phyloP scores from a whole-genome alignment of 2,329 filamentous ascomycete species.

The Pseudonectria buxi region DNA sequence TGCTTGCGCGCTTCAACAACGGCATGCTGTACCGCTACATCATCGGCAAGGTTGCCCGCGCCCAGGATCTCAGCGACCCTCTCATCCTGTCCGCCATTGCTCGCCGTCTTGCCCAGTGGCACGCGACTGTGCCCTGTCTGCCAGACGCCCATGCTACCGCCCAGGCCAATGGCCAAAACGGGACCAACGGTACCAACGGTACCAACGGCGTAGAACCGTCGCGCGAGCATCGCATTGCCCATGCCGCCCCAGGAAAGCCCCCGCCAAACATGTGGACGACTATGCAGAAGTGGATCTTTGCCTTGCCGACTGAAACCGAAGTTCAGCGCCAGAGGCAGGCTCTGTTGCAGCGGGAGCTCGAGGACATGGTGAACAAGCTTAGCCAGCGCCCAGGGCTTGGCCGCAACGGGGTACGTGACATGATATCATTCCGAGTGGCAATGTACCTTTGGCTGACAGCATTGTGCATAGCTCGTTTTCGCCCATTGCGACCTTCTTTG shows the following conservation, averaged over 20 bases:
- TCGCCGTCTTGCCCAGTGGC: slow-evolving; percentile 82
- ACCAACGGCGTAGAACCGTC: slow-evolving; percentile 26
- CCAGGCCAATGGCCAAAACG: background rate
- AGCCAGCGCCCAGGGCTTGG: slow-evolving; percentile 73
- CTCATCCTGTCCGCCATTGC: slow-evolving; percentile 79
- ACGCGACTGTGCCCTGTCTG: slow-evolving; percentile 63
- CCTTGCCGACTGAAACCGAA: slow-evolving; percentile 67
- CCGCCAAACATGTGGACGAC: slow-evolving; percentile 91
- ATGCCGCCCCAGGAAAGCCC: slow-evolving; percentile 58
- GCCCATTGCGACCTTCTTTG: slow-evolving; percentile 93
- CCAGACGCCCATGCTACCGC: slow-evolving; percentile 22
- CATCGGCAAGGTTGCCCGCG: slow-evolving; percentile 69
- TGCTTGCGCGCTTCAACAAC: slow-evolving; percentile 90
- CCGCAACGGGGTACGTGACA: slow-evolving; percentile 57
- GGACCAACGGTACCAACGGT: slow-evolving; percentile 13
- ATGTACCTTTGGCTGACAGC: slow-evolving; percentile 9
- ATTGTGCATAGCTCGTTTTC: slow-evolving; percentile 63
- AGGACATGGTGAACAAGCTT: slow-evolving; percentile 61
- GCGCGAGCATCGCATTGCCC: slow-evolving; percentile 37
- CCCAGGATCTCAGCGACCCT: slow-evolving; percentile 70
- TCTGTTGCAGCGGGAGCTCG: slow-evolving; percentile 67
- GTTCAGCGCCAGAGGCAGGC: slow-evolving; percentile 61
- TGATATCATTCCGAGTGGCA: background rate
- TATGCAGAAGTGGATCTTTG: slow-evolving; percentile 91
- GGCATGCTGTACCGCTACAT: slow-evolving; percentile 94